phyloP scores from a whole-genome alignment of 2,329 filamentous ascomycete genomes.

The Podosphaera aphanis region DNA sequence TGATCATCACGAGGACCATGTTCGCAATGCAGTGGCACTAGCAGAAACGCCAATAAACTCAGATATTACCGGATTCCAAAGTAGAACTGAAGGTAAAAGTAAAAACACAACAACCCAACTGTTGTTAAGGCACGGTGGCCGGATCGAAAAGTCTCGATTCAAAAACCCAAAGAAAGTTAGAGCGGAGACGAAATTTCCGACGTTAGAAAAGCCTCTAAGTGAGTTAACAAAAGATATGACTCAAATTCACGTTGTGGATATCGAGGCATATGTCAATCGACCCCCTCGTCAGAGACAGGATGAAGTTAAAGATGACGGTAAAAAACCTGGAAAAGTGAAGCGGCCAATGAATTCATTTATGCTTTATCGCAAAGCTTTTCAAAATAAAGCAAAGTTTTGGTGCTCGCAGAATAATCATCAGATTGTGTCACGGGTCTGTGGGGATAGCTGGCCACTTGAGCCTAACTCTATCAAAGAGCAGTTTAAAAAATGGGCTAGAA shows the following conservation, averaged over 20 bases:
- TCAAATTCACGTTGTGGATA: conserved; percentile 46
- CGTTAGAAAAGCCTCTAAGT: conserved; percentile 44
- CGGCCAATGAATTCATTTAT: conserved; percentile 97
- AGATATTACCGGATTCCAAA: too few species aligned
- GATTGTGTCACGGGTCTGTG: conserved; percentile 69
- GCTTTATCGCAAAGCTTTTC: conserved; percentile 83
- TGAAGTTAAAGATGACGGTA: conserved; percentile 44
- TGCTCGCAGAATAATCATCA: conserved; percentile 82
- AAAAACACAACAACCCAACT: too few species aligned
- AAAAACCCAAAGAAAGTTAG: conserved; percentile 19
- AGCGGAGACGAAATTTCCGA: conserved; percentile 24
- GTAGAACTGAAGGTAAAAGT: too few species aligned
- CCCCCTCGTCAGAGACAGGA: conserved; percentile 37
- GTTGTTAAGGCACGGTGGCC: too few species aligned
- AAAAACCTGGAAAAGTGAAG: conserved; percentile 52
- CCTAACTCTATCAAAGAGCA: conserved; percentile 44
- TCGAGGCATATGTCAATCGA: conserved; percentile 57
- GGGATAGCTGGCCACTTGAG: conserved; percentile 67
- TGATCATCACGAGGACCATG: too few species aligned
- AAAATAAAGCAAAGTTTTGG: conserved; percentile 63
- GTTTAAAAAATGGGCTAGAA: conserved; percentile 56
- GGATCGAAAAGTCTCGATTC: too few species aligned
- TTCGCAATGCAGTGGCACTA: too few species aligned
- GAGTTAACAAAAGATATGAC: conserved; percentile 40
- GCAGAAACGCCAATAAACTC: too few species aligned